Percentiles rank a stretch among this genome's conserved stretches.
phyloP scores from a whole-genome alignment of 768 basidiomycete species.

The Psilocybe azurescens region DNA sequence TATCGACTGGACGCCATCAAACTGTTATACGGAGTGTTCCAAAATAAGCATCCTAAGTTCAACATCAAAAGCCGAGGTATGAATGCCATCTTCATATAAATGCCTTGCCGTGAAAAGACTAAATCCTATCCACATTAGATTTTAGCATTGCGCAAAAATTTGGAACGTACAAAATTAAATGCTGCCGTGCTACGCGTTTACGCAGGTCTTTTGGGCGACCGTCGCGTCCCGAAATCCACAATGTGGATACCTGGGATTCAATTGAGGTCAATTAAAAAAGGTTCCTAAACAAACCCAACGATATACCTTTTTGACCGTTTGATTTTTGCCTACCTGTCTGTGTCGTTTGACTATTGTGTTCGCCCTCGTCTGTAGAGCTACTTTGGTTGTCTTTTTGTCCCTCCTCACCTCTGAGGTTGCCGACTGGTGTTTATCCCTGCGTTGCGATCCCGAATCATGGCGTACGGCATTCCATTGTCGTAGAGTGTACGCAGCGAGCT shows the following conservation, averaged over 20 bases:
- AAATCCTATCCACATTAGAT: background rate
- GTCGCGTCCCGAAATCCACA: conserved; percentile 19
- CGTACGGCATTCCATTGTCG: conserved; percentile 44
- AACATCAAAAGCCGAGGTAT: background rate
- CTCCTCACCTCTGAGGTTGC: background rate
- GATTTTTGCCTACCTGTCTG: background rate
- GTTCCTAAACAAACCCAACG: background rate
- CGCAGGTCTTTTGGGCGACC: conserved; percentile 14
- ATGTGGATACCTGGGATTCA: conserved; percentile 11
- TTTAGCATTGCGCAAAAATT: background rate
- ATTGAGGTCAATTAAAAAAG: background rate
- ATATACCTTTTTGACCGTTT: conserved; percentile 13
- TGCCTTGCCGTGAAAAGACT: background rate
- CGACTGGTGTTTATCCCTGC: conserved; percentile 9
- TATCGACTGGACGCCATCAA: background rate
- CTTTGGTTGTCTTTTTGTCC: background rate
- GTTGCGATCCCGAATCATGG: conserved; percentile 10
- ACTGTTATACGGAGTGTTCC: background rate
- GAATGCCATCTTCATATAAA: background rate
- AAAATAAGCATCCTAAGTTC: background rate
- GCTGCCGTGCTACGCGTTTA: background rate
- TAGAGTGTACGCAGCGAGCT: conserved; percentile 46
- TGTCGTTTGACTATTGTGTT: conserved; percentile 5
- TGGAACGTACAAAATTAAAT: background rate
- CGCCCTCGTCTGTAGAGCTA: conserved; percentile 1